phyloP scores from a whole-genome alignment of 2,329 filamentous ascomycete genomes.

The Phialemoniopsis sp. region DNA sequence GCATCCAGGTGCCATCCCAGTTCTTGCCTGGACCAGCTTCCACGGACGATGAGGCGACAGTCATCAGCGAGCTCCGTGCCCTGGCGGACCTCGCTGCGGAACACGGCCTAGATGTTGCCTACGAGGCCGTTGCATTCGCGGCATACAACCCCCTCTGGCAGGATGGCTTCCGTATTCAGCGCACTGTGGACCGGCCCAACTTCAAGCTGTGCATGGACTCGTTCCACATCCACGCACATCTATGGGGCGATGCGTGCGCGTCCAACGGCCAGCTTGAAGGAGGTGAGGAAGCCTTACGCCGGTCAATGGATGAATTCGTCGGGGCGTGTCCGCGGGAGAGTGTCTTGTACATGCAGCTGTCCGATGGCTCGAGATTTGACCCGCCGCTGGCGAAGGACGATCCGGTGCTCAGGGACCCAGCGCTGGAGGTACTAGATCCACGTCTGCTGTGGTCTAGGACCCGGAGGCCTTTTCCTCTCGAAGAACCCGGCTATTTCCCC shows the following conservation, averaged over 20 bases:
- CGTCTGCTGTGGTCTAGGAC: slow-evolving; percentile 10
- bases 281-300: slow-evolving; percentile 10
- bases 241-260: slow-evolving; percentile 23
- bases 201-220: slow-evolving; percentile 31
- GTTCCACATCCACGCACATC: slow-evolving; percentile 23
- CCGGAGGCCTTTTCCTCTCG: slow-evolving; percentile 23
- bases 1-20: slow-evolving; percentile 25
- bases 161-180: slow-evolving; percentile 16
- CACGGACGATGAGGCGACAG: slow-evolving; percentile 17
- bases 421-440: neutral
- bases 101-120: slow-evolving; percentile 17
- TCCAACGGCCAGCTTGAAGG: slow-evolving; percentile 11
- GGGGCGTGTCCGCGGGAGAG: slow-evolving; percentile 15
- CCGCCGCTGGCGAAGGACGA: slow-evolving; percentile 20
- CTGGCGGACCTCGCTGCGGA: slow-evolving; percentile 18
- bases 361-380: slow-evolving; percentile 25
- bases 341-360: slow-evolving; percentile 27
- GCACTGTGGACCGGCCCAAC: slow-evolving; percentile 22
- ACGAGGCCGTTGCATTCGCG: slow-evolving; percentile 26
- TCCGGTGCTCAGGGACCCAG: slow-evolving; percentile 4
- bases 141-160: slow-evolving; percentile 25
- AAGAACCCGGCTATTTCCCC: slow-evolving; percentile 10
- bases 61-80: slow-evolving; percentile 21
- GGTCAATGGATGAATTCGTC: slow-evolving; percentile 16
- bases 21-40: slow-evolving; percentile 15